Conservation (phyloP, 163 green algal genomes). For the Chlorella variabilis region DNA sequence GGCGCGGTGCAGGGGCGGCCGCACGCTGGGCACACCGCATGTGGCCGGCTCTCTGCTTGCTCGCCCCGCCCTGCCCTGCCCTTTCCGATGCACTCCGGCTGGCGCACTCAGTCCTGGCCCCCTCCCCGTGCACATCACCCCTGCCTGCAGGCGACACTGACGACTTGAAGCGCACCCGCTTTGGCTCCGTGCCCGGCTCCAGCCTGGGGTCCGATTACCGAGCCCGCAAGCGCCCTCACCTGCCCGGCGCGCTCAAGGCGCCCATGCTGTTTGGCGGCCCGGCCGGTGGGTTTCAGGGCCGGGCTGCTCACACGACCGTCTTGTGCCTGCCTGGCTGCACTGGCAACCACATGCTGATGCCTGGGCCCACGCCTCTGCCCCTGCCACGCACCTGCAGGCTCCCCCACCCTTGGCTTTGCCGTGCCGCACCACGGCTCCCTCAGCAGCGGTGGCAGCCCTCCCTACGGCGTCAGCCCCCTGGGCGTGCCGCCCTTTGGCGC, state of each 20-base stretch:
- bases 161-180: conserved; percentile 32
- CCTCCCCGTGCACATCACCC: not conserved
- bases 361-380: no score
- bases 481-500: conserved; percentile 27
- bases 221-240: conserved; percentile 24
- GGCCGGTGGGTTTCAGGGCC: not conserved
- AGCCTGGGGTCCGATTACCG: conserved; percentile 25
- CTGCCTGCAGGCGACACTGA: conserved; percentile 8
- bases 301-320: not conserved
- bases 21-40: no score
- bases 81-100: no score
- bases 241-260: conserved; percentile 24
- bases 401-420: conserved; percentile 28
- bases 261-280: conserved; percentile 23
- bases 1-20: no score
- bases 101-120: no score
- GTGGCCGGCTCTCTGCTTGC: no score
- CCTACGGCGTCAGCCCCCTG: conserved; percentile 2
- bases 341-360: no score
- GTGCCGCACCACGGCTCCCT: conserved; percentile 30
- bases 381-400: not conserved
- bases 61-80: no score
- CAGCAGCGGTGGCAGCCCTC: conserved; percentile 31
- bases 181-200: conserved; percentile 45
- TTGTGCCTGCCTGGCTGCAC: not conserved